These are phyloP conservation scores for Marasmius tenuissimus DNA, from an alignment of 1,284 basidiomycete species.

Conservation along the genomic window DNA sequence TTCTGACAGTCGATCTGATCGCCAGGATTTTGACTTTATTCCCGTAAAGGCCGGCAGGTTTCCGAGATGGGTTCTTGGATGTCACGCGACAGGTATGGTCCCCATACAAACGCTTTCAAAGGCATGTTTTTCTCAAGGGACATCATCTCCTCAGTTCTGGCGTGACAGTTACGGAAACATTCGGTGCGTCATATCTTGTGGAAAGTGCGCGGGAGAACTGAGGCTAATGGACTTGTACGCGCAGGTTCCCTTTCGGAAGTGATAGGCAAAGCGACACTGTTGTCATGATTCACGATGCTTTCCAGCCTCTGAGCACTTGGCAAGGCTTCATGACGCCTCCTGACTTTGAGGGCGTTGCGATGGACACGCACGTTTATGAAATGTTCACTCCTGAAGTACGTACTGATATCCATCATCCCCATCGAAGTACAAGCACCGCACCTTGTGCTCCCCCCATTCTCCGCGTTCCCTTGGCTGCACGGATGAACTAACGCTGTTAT, in stretches of 20 bases:
- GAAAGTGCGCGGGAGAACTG: not conserved
- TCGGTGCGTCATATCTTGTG: constrained; percentile 41
- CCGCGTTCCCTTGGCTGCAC: not conserved
- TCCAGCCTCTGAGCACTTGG: constrained; percentile 80
- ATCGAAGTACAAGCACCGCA: not conserved
- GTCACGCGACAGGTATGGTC: constrained; percentile 51
- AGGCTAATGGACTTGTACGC: not conserved
- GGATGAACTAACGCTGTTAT: not conserved
- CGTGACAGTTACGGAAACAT: constrained; percentile 74
- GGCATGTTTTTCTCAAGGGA: not conserved
- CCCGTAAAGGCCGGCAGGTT: constrained; percentile 74
- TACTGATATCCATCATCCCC: not conserved
- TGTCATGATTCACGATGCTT: constrained; percentile 82
- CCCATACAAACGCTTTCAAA: not conserved
- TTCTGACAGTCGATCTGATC: not conserved
- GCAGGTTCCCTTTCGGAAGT: constrained; percentile 53
- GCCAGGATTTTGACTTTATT: constrained; percentile 3
- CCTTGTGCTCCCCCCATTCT: not conserved
- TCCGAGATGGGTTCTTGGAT: constrained; percentile 51
- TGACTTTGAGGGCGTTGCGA: constrained; percentile 62
- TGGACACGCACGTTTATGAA: constrained; percentile 86
- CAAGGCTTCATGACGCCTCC: constrained; percentile 64
- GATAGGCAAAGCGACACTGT: constrained; percentile 60
- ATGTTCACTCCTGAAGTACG: constrained; percentile 68
- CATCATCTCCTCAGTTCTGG: constrained; percentile 51